phyloP scores from a whole-genome alignment of 2,329 filamentous ascomycete species.

The Chrysosporium keratinophilum region DNA sequence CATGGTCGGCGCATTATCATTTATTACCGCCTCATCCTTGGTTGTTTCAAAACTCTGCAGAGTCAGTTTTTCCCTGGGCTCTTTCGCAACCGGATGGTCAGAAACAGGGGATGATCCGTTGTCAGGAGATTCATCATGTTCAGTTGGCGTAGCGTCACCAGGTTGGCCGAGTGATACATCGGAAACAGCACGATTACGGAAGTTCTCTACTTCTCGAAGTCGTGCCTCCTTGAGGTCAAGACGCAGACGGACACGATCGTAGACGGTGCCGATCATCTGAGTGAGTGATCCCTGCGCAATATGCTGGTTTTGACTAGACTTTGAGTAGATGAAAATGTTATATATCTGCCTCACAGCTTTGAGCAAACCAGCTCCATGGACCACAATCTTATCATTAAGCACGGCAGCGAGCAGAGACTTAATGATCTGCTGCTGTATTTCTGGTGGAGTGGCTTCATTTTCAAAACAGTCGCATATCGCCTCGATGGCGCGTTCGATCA shows the following conservation, averaged over 20 bases:
- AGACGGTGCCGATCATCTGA: slow-evolving; percentile 97
- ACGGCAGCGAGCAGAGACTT: slow-evolving; percentile 93
- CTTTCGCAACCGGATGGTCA: slow-evolving; percentile 43
- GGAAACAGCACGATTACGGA: slow-evolving; percentile 25
- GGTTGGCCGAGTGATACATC: slow-evolving; percentile 29
- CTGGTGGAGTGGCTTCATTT: slow-evolving; percentile 80
- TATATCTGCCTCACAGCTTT: slow-evolving; percentile 97
- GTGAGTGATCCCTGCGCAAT: slow-evolving; percentile 93
- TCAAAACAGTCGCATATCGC: slow-evolving; percentile 99
- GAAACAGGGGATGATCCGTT: slow-evolving; percentile 26
- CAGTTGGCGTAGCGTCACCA: slow-evolving; percentile 38
- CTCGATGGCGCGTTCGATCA: slow-evolving; percentile 96
- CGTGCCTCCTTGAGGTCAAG: slow-evolving; percentile 79
- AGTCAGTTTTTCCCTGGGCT: slow-evolving; percentile 50
- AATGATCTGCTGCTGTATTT: slow-evolving; percentile 95
- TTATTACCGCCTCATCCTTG: slow-evolving; percentile 56
- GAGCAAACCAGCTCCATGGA: slow-evolving; percentile 87
- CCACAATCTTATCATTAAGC: slow-evolving; percentile 96
- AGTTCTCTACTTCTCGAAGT: slow-evolving; percentile 35
- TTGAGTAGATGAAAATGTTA: slow-evolving; percentile 94
- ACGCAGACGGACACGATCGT: slow-evolving; percentile 81
- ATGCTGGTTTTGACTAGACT: slow-evolving; percentile 88
- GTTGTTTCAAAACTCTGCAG: slow-evolving; percentile 59
- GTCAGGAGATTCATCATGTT: slow-evolving; percentile 39
- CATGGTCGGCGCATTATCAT: slow-evolving; percentile 57